Conservation (phyloP, 139 green algal species). For the Edaphochlamys debaryana region DNA sequence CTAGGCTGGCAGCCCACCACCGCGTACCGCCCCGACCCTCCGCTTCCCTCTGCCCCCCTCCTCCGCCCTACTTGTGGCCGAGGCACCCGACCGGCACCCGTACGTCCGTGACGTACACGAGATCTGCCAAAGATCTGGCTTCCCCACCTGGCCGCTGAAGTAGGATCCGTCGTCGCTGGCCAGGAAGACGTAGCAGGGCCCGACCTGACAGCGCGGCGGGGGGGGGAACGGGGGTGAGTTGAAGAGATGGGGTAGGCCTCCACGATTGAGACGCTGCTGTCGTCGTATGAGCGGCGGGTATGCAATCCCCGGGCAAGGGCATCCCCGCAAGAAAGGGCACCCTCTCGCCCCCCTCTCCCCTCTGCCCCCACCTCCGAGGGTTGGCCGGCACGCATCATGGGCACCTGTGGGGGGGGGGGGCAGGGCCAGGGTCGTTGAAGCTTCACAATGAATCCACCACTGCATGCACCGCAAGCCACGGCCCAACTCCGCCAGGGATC, state of each 20-base stretch:
- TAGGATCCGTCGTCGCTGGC: slow-evolving; percentile 56
- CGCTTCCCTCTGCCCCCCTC: background rate
- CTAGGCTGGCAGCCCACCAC: background rate
- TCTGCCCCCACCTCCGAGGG: slow-evolving; percentile 49
- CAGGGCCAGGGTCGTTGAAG: too few relatives aligned
- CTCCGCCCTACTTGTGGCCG: background rate
- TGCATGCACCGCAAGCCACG: too few relatives aligned
- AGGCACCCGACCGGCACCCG: too few relatives aligned
- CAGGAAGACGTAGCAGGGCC: slow-evolving; percentile 74
- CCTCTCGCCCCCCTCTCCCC: background rate
- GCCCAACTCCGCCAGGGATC: too few relatives aligned
- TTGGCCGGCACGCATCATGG: slow-evolving; percentile 60
- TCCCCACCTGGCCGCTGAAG: slow-evolving; percentile 57
- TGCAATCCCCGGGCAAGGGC: background rate
- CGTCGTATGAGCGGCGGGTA: background rate
- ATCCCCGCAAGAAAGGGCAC: background rate
- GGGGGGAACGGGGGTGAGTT: background rate
- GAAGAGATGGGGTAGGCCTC: background rate
- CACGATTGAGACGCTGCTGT: background rate
- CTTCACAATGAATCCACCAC: too few relatives aligned
- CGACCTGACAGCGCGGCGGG: slow-evolving; percentile 6
- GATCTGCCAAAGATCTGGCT: too few relatives aligned
- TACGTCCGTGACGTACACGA: too few relatives aligned
- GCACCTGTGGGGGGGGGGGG: slow-evolving; percentile 6
- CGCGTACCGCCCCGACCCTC: background rate